These are phyloP conservation scores for Kluyveromyces nonfermentans DNA, from an alignment of 805 yeast species.

Conservation along the genomic window DNA sequence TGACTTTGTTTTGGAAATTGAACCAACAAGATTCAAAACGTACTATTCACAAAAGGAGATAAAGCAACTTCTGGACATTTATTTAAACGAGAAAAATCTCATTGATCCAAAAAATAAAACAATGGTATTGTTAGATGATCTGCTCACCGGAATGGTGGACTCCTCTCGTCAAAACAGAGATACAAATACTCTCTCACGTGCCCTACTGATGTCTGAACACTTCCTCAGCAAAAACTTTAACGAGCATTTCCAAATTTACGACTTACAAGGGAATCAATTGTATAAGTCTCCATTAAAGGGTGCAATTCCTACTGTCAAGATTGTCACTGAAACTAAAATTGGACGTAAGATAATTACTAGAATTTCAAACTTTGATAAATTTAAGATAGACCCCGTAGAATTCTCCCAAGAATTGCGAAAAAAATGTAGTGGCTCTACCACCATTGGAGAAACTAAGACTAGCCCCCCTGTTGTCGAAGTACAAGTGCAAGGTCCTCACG, in stretches of 20 bases:
- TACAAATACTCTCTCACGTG: constrained; percentile 34
- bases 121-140: constrained; percentile 45
- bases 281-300: constrained; percentile 50
- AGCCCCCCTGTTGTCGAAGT: constrained; percentile 56
- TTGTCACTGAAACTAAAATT: constrained; percentile 64
- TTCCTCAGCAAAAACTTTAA: constrained; percentile 38
- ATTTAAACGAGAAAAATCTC: constrained; percentile 45
- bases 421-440: constrained; percentile 83
- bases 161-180: constrained; percentile 17
- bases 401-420: constrained; percentile 62
- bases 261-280: constrained; percentile 31
- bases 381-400: constrained; percentile 51
- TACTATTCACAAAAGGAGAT: constrained; percentile 50
- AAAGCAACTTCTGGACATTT: constrained; percentile 41
- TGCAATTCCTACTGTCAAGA: constrained; percentile 50
- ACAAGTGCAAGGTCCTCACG: constrained; percentile 87
- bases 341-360: constrained; percentile 77
- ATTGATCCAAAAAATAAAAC: constrained; percentile 45
- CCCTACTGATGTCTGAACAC: constrained; percentile 33
- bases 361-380: constrained; percentile 59
- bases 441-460: constrained; percentile 48
- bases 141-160: constrained; percentile 33
- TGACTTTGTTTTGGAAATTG: constrained; percentile 36
- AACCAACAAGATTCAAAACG: constrained; percentile 18
- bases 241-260: constrained; percentile 40